These are phyloP conservation scores for Pestalotiopsis sp. DNA, from an alignment of 2,329 filamentous ascomycete genomes.

Conservation along the genomic window DNA sequence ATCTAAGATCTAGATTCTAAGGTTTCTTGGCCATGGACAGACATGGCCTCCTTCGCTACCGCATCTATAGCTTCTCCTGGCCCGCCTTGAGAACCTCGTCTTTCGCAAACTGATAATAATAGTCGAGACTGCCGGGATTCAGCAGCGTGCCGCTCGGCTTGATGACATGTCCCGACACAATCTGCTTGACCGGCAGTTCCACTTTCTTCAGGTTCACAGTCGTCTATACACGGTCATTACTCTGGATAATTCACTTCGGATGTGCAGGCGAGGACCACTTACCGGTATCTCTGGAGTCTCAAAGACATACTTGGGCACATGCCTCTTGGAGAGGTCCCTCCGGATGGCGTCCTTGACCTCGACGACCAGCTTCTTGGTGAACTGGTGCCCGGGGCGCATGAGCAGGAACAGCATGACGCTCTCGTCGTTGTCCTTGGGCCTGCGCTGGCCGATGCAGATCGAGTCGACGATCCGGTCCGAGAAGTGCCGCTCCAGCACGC, in stretches of 20 bases:
- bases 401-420: slow-evolving; percentile 57
- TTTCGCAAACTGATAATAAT: slow-evolving; percentile 78
- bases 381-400: slow-evolving; percentile 57
- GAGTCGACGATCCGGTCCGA: slow-evolving; percentile 66
- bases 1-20: no score
- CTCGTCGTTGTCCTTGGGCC: slow-evolving; percentile 59
- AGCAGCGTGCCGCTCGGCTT: slow-evolving; percentile 76
- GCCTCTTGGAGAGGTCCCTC: slow-evolving; percentile 68
- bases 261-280: slow-evolving; percentile 35
- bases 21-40: no score
- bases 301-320: slow-evolving; percentile 79
- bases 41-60: no score
- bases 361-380: slow-evolving; percentile 56
- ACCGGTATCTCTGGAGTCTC: slow-evolving; percentile 81
- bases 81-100: slow-evolving; percentile 60
- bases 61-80: slow-evolving; percentile 50
- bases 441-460: slow-evolving; percentile 78
- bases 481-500: slow-evolving; percentile 70
- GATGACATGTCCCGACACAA: slow-evolving; percentile 74
- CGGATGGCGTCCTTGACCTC: slow-evolving; percentile 67
- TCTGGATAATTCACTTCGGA: neutral
- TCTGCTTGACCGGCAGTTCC: slow-evolving; percentile 82
- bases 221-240: slow-evolving; percentile 49
- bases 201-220: slow-evolving; percentile 88
- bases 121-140: slow-evolving; percentile 76